These are phyloP conservation scores for Microcera coccophila DNA, from an alignment of 2,329 filamentous ascomycete genomes.

Conservation along the genomic window DNA sequence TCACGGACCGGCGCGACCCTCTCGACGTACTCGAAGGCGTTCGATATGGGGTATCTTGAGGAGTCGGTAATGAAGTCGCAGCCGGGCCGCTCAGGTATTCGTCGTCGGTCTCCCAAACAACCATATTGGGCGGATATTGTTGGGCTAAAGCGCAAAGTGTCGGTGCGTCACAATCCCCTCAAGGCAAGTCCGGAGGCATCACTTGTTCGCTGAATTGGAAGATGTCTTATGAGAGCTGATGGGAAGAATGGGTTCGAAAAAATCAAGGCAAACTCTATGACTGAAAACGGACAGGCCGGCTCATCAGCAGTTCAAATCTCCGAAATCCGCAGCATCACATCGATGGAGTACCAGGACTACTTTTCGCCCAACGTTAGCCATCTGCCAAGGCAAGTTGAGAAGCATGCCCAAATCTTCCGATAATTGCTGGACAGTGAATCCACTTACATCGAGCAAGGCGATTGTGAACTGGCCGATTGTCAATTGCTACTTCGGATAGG, in stretches of 20 bases:
- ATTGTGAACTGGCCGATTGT: too few relatives aligned
- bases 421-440: not conserved
- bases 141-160: not conserved
- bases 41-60: conserved; percentile 67
- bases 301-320: conserved; percentile 6
- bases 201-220: not conserved
- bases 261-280: conserved; percentile 16
- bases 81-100: conserved; percentile 53
- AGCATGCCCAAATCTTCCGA: conserved; percentile 2
- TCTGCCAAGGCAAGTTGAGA: conserved; percentile 8
- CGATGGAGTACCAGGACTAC: conserved; percentile 7
- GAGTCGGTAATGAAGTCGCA: conserved; percentile 62
- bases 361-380: conserved; percentile 7
- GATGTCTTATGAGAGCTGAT: not conserved
- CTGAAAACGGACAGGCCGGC: conserved; percentile 5
- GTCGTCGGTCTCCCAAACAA: conserved; percentile 60
- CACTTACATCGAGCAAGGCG: too few relatives aligned
- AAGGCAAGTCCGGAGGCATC: conserved; percentile 4
- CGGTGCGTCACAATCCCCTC: not conserved
- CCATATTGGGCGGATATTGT: conserved; percentile 42
- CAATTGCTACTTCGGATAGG: not conserved
- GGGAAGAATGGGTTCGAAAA: not conserved
- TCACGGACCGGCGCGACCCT: conserved; percentile 63
- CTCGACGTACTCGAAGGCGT: conserved; percentile 62
- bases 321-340: conserved; percentile 7